Evolutionary conservation across 2,329 filamentous ascomycete genomes (phyloP).

Genomic region (Periconia sp.): DNA sequence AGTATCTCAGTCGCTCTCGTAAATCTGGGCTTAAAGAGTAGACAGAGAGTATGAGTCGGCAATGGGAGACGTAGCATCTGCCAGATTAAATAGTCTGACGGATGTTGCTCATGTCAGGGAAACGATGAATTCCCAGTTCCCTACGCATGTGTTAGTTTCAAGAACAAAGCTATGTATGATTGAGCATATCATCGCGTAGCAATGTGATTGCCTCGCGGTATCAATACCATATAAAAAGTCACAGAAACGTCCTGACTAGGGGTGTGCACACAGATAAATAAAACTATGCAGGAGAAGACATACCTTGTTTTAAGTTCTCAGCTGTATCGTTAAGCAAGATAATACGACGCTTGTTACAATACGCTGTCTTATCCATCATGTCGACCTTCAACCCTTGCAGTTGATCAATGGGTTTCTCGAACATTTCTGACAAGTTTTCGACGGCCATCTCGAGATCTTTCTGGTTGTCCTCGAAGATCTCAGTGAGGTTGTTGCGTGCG

Average conservation of each 20-base stretch:
- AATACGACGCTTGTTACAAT: conserved; percentile 89
- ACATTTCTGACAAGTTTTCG: conserved; percentile 97
- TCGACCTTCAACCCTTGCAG: conserved; percentile 87
- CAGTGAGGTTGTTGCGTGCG: conserved; percentile 90
- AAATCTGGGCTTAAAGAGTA: background rate
- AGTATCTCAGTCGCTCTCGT: background rate
- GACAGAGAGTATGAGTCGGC: background rate
- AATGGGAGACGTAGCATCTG: background rate
- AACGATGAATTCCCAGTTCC: conserved; percentile 37
- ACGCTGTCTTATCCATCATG: conserved; percentile 97
- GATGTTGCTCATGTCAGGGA: conserved; percentile 19
- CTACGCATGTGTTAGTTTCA: conserved; percentile 18
- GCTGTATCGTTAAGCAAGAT: conserved; percentile 92
- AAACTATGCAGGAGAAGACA: conserved; percentile 38
- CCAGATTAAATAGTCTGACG: background rate
- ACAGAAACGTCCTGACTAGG: no score
- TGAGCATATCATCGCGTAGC: no score
- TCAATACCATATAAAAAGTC: background rate
- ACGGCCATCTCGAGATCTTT: conserved; percentile 97
- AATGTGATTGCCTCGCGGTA: no score
- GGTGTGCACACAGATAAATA: no score
- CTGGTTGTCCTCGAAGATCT: conserved; percentile 98
- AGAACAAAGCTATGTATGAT: background rate
- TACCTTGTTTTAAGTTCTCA: conserved; percentile 85
- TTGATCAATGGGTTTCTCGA: conserved; percentile 92